Base-by-base conservation (phyloP, 345 rosid species). In the Camelina neglecta region DNA sequence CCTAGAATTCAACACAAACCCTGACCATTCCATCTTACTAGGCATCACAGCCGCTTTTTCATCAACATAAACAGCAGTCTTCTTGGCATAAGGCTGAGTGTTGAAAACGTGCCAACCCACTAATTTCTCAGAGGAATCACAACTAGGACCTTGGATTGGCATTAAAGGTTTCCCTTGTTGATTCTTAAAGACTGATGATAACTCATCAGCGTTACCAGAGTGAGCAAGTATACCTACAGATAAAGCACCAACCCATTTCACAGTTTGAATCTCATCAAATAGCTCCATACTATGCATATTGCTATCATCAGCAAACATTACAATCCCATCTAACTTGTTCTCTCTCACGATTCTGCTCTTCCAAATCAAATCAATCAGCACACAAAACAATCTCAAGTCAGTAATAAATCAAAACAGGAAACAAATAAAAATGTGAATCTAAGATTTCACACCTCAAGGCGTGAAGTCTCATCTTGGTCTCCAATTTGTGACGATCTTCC, bases 121-220 rank as follows among this genome's bases (percentile, higher is more conserved):
- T 73, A 96, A 74, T 53, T 74, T 82, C 65, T 83, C 76, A 4
- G 97, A 88, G 0, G 92, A 87, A 80, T 93, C 89, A 81, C 99
- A 96, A n/a, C 93, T 91, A 1, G 99, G 99, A 29, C 99, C 99
- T 78, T 96, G 99, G 42, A 96, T 83, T 33, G 97, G 98, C 83
- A 93, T 78, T 11, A 71, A 56, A 9, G 61, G 60, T 71, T 58
- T 73, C 47, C 47, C 62, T 77, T 69, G 67, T 75, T 69, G 67
- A 11, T 6, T 50, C 26, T 15, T 75, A 29, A 62, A 65, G 20
- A 57, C n/a, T 35, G 81, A 48, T 3, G 85, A 69, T 3, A 82
- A 69, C 42, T 84, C 90, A 53, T 85, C 93, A 1, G 79, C 74
- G 48, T 74, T 84, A 41, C 79, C 93, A 0, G 91, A 86, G 72